Evolutionary conservation across 768 basidiomycete species (phyloP).

Genomic region (Tubosaeta sp.): DNA sequence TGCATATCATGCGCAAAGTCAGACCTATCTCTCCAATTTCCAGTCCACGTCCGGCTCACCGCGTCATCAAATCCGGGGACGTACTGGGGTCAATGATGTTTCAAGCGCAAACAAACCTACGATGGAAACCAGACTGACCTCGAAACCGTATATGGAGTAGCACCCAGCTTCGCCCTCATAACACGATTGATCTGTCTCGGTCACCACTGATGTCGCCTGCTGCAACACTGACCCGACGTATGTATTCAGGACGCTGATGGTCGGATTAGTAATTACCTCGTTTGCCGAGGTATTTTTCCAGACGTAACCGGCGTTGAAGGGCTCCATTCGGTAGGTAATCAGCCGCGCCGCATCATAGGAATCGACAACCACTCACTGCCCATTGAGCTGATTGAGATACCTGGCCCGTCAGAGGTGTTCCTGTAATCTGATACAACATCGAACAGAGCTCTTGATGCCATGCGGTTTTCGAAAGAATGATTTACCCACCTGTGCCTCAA

Average conservation of each 20-base stretch:
- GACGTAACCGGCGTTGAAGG: slow-evolving; percentile 69
- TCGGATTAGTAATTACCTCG: slow-evolving; percentile 51
- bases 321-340: slow-evolving; percentile 35
- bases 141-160: slow-evolving; percentile 78
- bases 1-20: not conserved
- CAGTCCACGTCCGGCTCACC: slow-evolving; percentile 34
- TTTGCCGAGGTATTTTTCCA: slow-evolving; percentile 64
- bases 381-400: slow-evolving; percentile 87
- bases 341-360: not conserved
- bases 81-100: slow-evolving; percentile 17
- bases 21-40: not conserved
- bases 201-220: slow-evolving; percentile 74
- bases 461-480: slow-evolving; percentile 11
- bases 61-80: slow-evolving; percentile 61
- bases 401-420: slow-evolving; percentile 42
- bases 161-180: slow-evolving; percentile 62
- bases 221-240: slow-evolving; percentile 70
- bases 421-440: slow-evolving; percentile 40
- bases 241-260: slow-evolving; percentile 53
- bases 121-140: slow-evolving; percentile 36
- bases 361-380: slow-evolving; percentile 48
- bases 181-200: slow-evolving; percentile 60
- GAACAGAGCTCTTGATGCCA: no score
- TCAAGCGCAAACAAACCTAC: not conserved
- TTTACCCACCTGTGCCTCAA: slow-evolving; percentile 64